Evolutionary conservation across 352 stramenopile genomes (phyloP).

Genomic region (Phytophthora meadii): DNA sequence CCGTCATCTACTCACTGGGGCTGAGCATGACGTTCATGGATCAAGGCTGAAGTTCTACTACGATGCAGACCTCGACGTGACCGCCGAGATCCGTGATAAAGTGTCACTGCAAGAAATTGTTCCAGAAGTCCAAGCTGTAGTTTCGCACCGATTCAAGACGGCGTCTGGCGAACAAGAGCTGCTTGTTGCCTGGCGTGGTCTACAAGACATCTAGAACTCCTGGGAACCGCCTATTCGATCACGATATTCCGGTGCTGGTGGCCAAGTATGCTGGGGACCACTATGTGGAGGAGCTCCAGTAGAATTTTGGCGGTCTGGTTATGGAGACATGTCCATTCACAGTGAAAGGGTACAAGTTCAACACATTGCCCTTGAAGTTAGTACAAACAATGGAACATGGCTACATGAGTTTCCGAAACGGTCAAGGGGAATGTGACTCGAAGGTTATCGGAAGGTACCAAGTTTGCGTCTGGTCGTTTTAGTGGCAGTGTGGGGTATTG

Average conservation of each 20-base stretch:
- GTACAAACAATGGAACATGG: too few relatives aligned
- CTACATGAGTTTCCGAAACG: too few relatives aligned
- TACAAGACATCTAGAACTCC: conserved; percentile 16
- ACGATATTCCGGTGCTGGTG: conserved; percentile 11
- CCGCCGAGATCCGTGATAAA: conserved; percentile 16
- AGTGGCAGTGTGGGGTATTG: too few relatives aligned
- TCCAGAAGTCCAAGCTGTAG: conserved; percentile 7
- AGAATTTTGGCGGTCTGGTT: background rate
- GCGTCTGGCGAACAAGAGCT: conserved; percentile 6
- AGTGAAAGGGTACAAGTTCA: too few relatives aligned
- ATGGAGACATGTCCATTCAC: too few relatives aligned
- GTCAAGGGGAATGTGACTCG: too few relatives aligned
- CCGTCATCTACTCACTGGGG: conserved; percentile 13
- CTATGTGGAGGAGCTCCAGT: background rate
- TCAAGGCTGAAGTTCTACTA: conserved; percentile 21
- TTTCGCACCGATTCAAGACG: background rate
- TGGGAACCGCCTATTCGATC: conserved; percentile 15
- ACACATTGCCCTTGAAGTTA: too few relatives aligned
- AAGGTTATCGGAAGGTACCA: too few relatives aligned
- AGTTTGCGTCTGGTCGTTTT: too few relatives aligned
- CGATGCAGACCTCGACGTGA: conserved; percentile 5
- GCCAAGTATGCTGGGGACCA: background rate
- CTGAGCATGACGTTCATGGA: conserved; percentile 12
- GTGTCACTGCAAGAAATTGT: conserved; percentile 6
- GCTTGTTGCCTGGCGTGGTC: conserved; percentile 13